These are phyloP conservation scores for Gyrodon lividus DNA, from an alignment of 768 basidiomycete genomes.

Conservation along the genomic window DNA sequence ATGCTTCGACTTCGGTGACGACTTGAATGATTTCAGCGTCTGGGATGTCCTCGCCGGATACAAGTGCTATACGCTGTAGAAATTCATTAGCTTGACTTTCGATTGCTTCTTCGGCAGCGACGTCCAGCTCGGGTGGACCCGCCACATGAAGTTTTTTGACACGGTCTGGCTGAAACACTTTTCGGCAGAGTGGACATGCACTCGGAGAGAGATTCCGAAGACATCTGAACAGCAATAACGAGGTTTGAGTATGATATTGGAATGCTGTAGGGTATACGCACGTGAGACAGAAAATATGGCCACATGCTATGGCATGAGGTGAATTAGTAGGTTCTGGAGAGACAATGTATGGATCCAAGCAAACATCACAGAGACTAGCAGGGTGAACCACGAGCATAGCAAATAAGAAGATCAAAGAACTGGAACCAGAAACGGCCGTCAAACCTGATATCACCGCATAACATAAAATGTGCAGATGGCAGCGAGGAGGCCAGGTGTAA, in stretches of 20 bases:
- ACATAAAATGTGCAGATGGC: slow-evolving; percentile 32
- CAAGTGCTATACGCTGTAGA: slow-evolving; percentile 34
- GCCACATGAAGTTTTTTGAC: slow-evolving; percentile 69
- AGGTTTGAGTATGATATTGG: slow-evolving; percentile 12
- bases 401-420: slow-evolving; percentile 24
- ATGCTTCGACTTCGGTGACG: slow-evolving; percentile 48
- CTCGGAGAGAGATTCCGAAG: slow-evolving; percentile 49
- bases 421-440: slow-evolving; percentile 27
- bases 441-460: slow-evolving; percentile 33
- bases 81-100: slow-evolving; percentile 39
- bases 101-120: slow-evolving; percentile 40
- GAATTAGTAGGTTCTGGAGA: slow-evolving; percentile 49
- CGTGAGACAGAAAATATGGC: slow-evolving; percentile 73
- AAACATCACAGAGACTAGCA: slow-evolving; percentile 74
- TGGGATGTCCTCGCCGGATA: slow-evolving; percentile 33
- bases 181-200: slow-evolving; percentile 68
- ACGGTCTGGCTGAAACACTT: slow-evolving; percentile 52
- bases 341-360: slow-evolving; percentile 57
- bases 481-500: slow-evolving; percentile 11
- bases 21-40: slow-evolving; percentile 38
- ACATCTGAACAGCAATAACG: slow-evolving; percentile 42
- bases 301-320: slow-evolving; percentile 74
- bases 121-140: slow-evolving; percentile 37
- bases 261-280: slow-evolving; percentile 37
- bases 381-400: slow-evolving; percentile 64